Base-by-base conservation (phyloP, 73 alveolate species). In the Diophrys sp. region DNA sequence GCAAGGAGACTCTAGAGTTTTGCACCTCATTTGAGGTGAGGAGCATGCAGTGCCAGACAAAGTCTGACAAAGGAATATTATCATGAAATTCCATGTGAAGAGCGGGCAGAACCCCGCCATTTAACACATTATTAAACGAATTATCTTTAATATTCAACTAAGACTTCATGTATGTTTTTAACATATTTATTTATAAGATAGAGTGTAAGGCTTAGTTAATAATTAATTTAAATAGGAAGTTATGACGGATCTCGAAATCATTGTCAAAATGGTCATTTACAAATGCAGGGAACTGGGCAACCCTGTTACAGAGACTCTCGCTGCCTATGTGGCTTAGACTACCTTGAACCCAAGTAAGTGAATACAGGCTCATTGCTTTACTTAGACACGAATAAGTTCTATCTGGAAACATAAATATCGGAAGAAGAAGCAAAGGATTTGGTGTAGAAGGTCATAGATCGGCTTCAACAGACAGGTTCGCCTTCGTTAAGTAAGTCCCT, bases 241-340 rank as follows among this genome's bases (percentile, higher is more conserved):
- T 23, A 93, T 93, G 98, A 90, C 92, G 31, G 94, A 93, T 77
- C 85, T 93, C 0, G 98, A 93, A 44, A 94, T 91, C 33, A 88
- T 93, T 29, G 97, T 93, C 54, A 93, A 91, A 86, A 88, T 85
- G 89, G 94, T 93, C 24, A 89, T 93, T 70, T 93, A 87, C 87
- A 78, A 89, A 80, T 93, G 98, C 78, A 87, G 98, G 71, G 98
- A 93, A 70, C 85, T 89, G 29, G 96, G 96, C 55, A 89, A 91
- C 67, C 98, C 97, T 14, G 97, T 94, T 29, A 90, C 98, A 0
- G 98, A 94, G 77, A 80, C 98, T 23, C 89, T 92, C 23, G 98
- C 98, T n/a, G 97, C 98, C 5, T 92, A 83, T 79, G 96, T 95
- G 24, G 96, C 99, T 27, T 87, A 88, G 29, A 95, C 98, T 5